Base-by-base conservation (phyloP, 2,329 filamentous ascomycete genomes). In the Stachybotrys echinatus region DNA sequence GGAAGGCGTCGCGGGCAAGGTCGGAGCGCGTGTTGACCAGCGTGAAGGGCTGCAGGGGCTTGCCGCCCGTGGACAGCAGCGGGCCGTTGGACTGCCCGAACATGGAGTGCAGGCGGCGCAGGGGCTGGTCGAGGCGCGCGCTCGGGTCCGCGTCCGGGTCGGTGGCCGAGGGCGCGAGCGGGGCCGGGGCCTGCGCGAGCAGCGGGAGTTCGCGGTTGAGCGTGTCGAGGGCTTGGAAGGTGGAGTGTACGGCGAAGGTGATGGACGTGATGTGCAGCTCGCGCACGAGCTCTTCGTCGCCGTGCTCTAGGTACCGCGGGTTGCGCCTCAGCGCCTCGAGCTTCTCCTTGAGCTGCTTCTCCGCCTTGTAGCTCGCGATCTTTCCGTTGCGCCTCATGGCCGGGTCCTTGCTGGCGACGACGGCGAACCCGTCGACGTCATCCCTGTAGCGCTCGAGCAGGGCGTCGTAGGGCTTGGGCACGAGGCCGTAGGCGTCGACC, bases 31-130 rank as follows among this genome's bases (percentile, higher is more conserved):
- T 86, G 52, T 87, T 85, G 5, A 95, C 76, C 20, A 99, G 76
- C 1, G 91, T 96, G 62, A 99, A 97, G 1, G 92, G 92, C 59
- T 92, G 84, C 58, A 97, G 75, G 14, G 94, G 94, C 64, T 89
- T 94, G 42, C 94, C 94, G 50, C 85, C 78, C 53, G 76, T 79
- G 54, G 84, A 88, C 21, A 99, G 75, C 19, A 97, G 75, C 0
- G 92, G 89, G 0, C 89, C 89, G 69, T 61, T 81, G 14, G 14
- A 18, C 23, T 23, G 44, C n/a, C 27, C 27, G 69, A 54, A 74
- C 63, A 58, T 69, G 56, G 74, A 60, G 64, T 73, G 61, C 12
- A 83, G 66, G 48, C 78, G 76, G 34, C 73, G 74, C 39, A 85
- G 63, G 6, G 82, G 77, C 43, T 74, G 69, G 64, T 97, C 92